Evolutionary conservation across 2,329 filamentous ascomycete species (phyloP), one percentile per base, ranked within the genome.

Genomic region (Diaporthe vexans): DNA sequence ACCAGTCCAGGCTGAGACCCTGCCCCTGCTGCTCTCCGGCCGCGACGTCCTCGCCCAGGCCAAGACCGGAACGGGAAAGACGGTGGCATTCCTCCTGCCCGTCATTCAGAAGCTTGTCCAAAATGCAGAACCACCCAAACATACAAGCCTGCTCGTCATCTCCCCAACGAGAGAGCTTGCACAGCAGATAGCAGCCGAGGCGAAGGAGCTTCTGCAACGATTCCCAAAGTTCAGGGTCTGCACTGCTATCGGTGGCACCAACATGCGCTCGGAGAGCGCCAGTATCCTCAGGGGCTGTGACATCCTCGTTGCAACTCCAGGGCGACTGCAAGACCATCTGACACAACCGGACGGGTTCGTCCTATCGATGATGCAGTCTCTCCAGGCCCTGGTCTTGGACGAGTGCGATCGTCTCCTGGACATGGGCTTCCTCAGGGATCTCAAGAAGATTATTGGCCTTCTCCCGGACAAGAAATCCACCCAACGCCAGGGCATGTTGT

Each of bases 351-450:
- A 93, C 77, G 90, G 91, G 15, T 92, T 90, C 76, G 90, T 93
- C 6, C 82, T 92, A 13, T 89, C 91, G 76, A 92, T 91, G 78
- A 87, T 97, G 71, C 88, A 90, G 63, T 85, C 88, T 51, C 83
- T 97, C 51, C 94, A 95, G 81, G 95, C 94, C 76, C 86, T 97
- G 5, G 94, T 97, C 24, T 88, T 99, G 52, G 97, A 99, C 81
- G 97, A 99, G 85, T 97, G 96, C 68, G 97, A 99, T 83, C 90
- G 97, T 75, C 86, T 99, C 29, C 87, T 99, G 19, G 97, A 99
- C 83, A 88, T 98, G 37, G 97, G 97, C 9, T 97, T 97, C 80
- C 91, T 94, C n/a, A 91, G 91, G 3, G 91, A 93, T 13, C 87
- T 97, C 3, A 91, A 93, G 81, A 93, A 94, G 78, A 95, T 97